Evolutionary conservation across 768 basidiomycete species (phyloP), one percentile per base, ranked within the genome.

Genomic region (Aureoboletus auriporus): DNA sequence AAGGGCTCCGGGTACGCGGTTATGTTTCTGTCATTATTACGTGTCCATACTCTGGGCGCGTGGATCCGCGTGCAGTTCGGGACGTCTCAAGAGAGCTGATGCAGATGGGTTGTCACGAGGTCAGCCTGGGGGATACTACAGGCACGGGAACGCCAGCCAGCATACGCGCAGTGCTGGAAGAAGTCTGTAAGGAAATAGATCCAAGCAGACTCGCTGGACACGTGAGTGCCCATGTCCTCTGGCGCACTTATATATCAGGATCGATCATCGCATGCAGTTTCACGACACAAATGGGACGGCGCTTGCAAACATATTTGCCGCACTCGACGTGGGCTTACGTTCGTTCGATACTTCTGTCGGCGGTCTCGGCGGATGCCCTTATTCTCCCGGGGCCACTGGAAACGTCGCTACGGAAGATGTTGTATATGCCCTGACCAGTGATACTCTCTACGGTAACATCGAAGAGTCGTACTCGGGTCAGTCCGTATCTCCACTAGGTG

Each of bases 331-430:
- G 42, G 94, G 93, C 13, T 69, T 97, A 11, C 77, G 83, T 10
- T 89, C 91, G 3, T 78, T 98, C 37, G 94, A 89, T 60, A 75
- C 88, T 2, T 84, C 87, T 1, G 82, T 96, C 14, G 92, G 86
- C 14, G 93, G 94, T 0, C 81, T 97, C 1, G 94, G 95, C 4
- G 93, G 94, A 14, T 97, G 95, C 60, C 94, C 94, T 3, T 98
- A 91, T 68, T 93, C 94, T 1, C 95, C 94, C 2, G 93, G 93
- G 6, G 93, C 94, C 12, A 93, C 92, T 0, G 94, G 95, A 13
- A 96, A 96, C 57, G 89, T 96, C 14, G 85, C 92, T 0, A 97
- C 95, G 0, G 94, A 98, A 57, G 89, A 95, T 56, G 80, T 95
- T 1, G 73, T 95, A 8, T 93, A 96, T 53, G 86, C 89, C 0